Base-by-base conservation (phyloP, 495 filamentous ascomycete genomes). In the Cetradonia linearis region DNA sequence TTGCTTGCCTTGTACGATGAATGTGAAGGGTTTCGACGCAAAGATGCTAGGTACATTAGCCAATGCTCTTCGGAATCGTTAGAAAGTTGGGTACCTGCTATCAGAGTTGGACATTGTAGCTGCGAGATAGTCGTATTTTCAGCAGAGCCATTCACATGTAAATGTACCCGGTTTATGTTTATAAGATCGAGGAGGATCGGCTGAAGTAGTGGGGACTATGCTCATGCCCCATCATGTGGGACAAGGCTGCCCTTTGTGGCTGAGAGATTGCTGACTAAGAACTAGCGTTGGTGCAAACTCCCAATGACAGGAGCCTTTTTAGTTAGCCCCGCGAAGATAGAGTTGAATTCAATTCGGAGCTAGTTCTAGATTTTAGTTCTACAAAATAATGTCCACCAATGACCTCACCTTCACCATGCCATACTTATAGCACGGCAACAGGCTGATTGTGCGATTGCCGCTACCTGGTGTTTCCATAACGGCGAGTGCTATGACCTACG, bases 1-100 rank as follows among this genome's bases (percentile, higher is more conserved):
- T 11, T 57, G 40, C 25, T 34, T 56, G 14, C 62, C 56, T 30
- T 56, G 42, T 14, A 60, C 49, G 25, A 63, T 60, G 33, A 63
- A 60, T 40, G 40, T 59, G 57, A 56, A 60, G 5, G 57, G 48
- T 11, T 53, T 54, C 30, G 50, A 63, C 38, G 56, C 27, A 34
- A 59, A 60, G 8, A 63, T 55, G 23, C 42, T 60, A 16, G 14
- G 36, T 28, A n/a, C 0, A 23, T 62, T 28, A 62, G 48, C 20
- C 27, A 30, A 33, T 13, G 10, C 16, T 25, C 18, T 9, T 28
- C 10, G 20, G 10, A 13, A 9, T 38, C 0, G 20, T 34, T 34
- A 20, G 54, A 28, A 28, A 23, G 16, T 20, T 34, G 20, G 16
- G 23, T 44, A 60, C 58, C 49, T 44, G 58, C 58, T 60, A 33